phyloP scores from a whole-genome alignment of 257 asterid genomes.

The Orobanche coerulescens region DNA sequence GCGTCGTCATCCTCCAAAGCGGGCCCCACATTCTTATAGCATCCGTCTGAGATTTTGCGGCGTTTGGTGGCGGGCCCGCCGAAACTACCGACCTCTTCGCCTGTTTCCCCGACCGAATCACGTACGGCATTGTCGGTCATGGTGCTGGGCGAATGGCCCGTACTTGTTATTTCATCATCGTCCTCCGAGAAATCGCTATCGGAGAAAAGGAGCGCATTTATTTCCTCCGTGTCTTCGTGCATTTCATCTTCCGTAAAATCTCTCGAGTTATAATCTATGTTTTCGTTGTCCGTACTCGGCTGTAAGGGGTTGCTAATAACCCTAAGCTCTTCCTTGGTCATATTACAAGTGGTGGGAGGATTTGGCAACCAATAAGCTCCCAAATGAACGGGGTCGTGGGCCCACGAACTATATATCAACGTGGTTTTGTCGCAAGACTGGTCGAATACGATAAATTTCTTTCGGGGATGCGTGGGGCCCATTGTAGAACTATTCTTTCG shows the following conservation, averaged over 20 bases:
- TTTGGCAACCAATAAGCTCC: constrained; percentile 30
- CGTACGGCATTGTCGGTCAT: constrained; percentile 43
- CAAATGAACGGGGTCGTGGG: constrained; percentile 28
- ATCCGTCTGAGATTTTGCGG: constrained; percentile 41
- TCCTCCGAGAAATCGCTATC: constrained; percentile 46
- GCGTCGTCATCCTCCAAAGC: constrained; percentile 62
- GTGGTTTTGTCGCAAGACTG: constrained; percentile 72
- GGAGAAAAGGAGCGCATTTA: constrained; percentile 75
- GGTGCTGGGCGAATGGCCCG: constrained; percentile 89
- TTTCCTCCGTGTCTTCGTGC: constrained; percentile 85
- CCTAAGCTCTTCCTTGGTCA: constrained; percentile 29
- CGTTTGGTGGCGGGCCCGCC: constrained; percentile 37
- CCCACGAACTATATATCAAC: constrained; percentile 45
- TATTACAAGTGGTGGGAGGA: constrained; percentile 22
- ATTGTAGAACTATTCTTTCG: constrained; percentile 23
- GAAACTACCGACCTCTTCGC: constrained; percentile 64
- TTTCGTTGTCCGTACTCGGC: constrained; percentile 24
- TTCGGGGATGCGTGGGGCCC: constrained; percentile 27
- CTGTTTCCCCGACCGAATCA: constrained; percentile 32
- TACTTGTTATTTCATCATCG: constrained; percentile 74
- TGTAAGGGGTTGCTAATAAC: constrained; percentile 20
- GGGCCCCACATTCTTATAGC: constrained; percentile 1
- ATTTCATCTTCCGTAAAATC: constrained; percentile 40
- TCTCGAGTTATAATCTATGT: constrained; percentile 29
- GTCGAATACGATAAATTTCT: constrained; percentile 75